phyloP scores from a whole-genome alignment of 176 grass and related monocot genomes.

The Musa itinerans region DNA sequence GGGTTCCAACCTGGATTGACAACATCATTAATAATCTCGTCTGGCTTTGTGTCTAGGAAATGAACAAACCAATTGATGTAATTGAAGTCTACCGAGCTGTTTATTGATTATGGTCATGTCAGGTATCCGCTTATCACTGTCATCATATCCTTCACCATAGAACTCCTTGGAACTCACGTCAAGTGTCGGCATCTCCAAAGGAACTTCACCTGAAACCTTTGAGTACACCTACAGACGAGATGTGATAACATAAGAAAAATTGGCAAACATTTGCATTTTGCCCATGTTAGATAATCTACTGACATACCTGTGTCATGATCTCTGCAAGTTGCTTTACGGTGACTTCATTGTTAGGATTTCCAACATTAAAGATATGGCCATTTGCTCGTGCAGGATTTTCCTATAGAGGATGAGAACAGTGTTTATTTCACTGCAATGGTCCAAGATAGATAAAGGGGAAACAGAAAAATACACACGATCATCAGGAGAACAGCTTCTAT shows the following conservation, averaged over 20 bases:
- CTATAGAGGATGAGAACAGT: constrained; percentile 15
- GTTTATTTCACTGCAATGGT: background rate
- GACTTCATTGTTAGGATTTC: constrained; percentile 95
- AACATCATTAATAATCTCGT: constrained; percentile 10
- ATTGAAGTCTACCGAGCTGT: constrained; percentile 56
- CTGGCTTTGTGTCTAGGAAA: background rate
- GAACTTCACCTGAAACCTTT: constrained; percentile 66
- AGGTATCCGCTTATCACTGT: constrained; percentile 84
- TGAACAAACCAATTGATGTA: background rate
- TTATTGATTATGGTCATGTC: constrained; percentile 91
- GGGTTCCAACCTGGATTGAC: constrained; percentile 67
- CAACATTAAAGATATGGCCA: constrained; percentile 90
- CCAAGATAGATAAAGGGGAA: background rate
- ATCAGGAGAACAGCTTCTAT: constrained; percentile 95
- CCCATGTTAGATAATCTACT: background rate
- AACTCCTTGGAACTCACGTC: constrained; percentile 75
- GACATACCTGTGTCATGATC: constrained; percentile 76
- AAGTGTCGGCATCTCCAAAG: constrained; percentile 58
- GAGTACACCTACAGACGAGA: constrained; percentile 47
- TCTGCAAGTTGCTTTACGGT: constrained; percentile 77
- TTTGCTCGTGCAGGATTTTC: constrained; percentile 88
- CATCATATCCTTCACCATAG: constrained; percentile 93
- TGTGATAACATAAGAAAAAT: background rate
- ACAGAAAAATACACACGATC: constrained; percentile 39
- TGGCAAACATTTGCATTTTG: background rate